Evolutionary conservation across 345 rosid genomes (phyloP).

Genomic region (Eucalyptus grandis): DNA sequence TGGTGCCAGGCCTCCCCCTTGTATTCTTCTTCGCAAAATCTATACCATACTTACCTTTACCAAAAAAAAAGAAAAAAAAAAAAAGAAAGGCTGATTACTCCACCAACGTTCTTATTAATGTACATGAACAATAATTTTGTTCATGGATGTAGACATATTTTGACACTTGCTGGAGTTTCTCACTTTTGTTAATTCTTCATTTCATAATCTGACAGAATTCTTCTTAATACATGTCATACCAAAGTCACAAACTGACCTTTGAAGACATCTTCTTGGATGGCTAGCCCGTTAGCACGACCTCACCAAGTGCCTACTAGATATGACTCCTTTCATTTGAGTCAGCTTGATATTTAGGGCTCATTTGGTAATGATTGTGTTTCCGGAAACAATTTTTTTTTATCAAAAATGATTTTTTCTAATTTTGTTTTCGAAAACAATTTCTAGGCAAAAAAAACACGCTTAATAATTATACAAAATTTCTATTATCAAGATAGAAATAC

Average conservation of each 20-base stretch:
- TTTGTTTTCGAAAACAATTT: accelerated
- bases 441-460: accelerated
- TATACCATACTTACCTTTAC: too few species aligned
- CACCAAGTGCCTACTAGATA: neutral
- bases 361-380: too few species aligned
- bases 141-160: neutral
- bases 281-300: neutral
- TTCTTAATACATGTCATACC: neutral
- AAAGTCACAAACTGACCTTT: neutral
- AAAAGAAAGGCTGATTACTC: neutral
- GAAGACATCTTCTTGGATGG: neutral
- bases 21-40: too few species aligned
- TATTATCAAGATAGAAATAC: too few species aligned
- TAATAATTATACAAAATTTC: accelerated
- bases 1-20: too few species aligned
- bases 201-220: neutral
- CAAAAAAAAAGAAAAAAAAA: neutral
- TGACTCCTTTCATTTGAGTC: neutral
- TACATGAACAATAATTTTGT: neutral
- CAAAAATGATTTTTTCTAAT: accelerated
- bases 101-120: neutral
- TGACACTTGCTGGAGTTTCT: neutral
- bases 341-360: neutral
- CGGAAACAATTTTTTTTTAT: too few species aligned
- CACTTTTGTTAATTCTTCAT: neutral